A percentile compares a stretch with the other conserved stretches of the same genome.
phyloP scores from a whole-genome alignment of 768 basidiomycete species.

The Clathrus columnatus region DNA sequence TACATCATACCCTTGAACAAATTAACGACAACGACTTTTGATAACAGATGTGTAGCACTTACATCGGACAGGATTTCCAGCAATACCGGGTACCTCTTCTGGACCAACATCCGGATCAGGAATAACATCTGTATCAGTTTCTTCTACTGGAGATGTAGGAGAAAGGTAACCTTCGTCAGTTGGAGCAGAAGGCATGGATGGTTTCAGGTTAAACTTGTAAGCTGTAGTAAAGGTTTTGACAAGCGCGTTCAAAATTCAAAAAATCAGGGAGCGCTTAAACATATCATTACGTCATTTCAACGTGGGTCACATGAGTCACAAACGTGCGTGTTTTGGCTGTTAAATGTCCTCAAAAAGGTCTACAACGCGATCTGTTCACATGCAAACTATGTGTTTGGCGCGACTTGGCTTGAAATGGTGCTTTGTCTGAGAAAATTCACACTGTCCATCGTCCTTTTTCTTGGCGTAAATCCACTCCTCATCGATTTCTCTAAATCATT shows the following conservation, averaged over 20 bases:
- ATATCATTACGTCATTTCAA: conserved; percentile 26
- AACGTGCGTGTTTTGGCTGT: conserved; percentile 28
- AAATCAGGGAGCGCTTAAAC: conserved; percentile 40
- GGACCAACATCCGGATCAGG: conserved; percentile 27
- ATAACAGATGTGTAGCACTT: conserved; percentile 27
- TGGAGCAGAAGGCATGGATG: conserved; percentile 14
- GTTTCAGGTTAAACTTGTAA: conserved; percentile 48
- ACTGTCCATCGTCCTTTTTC: too few relatives aligned
- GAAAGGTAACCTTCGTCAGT: conserved; percentile 16
- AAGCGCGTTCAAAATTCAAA: conserved; percentile 41
- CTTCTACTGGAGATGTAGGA: conserved; percentile 42
- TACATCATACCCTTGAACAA: conserved; percentile 70
- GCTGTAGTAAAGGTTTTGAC: conserved; percentile 51
- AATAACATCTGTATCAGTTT: conserved; percentile 40
- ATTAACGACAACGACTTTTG: conserved; percentile 1
- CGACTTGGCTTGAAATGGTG: too few relatives aligned
- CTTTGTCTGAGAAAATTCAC: too few relatives aligned
- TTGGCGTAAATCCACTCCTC: too few relatives aligned
- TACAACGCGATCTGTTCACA: too few relatives aligned
- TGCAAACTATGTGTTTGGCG: too few relatives aligned
- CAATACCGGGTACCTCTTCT: conserved; percentile 52
- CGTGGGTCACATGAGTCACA: conserved; percentile 31
- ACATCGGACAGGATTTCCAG: conserved; percentile 77
- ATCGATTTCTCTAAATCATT: too few relatives aligned
- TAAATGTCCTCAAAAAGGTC: not conserved